Base-by-base conservation (phyloP, 352 stramenopile species). In the Phytopythium mirpurense region DNA sequence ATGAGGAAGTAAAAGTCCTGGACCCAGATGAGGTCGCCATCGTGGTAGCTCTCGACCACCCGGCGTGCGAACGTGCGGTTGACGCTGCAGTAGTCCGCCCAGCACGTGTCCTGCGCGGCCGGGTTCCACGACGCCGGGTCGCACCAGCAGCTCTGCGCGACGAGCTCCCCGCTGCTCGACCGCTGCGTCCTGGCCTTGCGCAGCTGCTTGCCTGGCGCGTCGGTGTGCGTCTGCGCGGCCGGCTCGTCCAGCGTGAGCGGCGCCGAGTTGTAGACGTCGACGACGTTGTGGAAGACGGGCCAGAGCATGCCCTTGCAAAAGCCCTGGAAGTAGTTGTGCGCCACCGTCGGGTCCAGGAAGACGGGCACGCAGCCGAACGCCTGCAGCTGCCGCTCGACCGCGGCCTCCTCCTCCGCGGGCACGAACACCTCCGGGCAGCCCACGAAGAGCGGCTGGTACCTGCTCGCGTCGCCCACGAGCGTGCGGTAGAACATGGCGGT, bases 1-100 rank as follows among this genome's bases (percentile, higher is more conserved):
- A 99, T 96, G 55, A 99, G 79, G 35, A 99, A 86, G 70, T 99
- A 95, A 60, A 98, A 99, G 49, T 97, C 97, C 65, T 99, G 96
- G 44, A 99, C 95, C 96, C 96, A 99, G 53, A 99, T 88, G 41
- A 97, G 70, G 65, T 96, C 76, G 18, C 84, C 79, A 8, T 76
- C 66, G 62, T 93, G 67, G 48, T 92, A 95, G 43, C 64, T 86
- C 60, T 92, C 78, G 40, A 92, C 71, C 19, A 83, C 65, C 2
- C 69, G 69, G 34, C 68, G 65, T 18, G 72, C 69, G 31, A 83
- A 78, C 29, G 69, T 83, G 36, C 69, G 66, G 55, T 93, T 93
- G 26, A 93, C 79, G 43, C 68, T 87, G 66, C 79, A 89, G 56
- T 90, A 93, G 59, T 89, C 82, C 4, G 59, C 55, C 82, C 79